Base-by-base conservation (phyloP, 2,329 filamentous ascomycete species). In the Hymenoscyphus salicellus region DNA sequence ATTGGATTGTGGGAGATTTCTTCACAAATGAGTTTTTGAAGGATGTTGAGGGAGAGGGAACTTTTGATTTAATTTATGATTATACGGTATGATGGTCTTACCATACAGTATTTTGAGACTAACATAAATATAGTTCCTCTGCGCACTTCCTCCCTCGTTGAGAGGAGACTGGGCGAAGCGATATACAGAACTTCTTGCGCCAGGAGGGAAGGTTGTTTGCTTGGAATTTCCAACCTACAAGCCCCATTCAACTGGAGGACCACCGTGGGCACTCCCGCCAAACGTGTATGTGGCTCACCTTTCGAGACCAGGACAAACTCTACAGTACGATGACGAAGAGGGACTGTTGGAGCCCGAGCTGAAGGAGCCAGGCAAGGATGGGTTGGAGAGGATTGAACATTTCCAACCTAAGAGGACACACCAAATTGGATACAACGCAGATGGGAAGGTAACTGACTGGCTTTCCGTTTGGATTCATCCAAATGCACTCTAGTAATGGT, bases 201-300 rank as follows among this genome's bases (percentile, higher is more conserved):
- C 79, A 5, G 72, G 74, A 70, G 85, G 85, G 26, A 78, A 81
- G 43, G 78, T 89, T 30, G 74, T 89, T 60, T 88, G 86, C 77
- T 83, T 96, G 66, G 92, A 96, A 75, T 96, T 90, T 75, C 92
- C 92, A 10, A 86, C 89, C 0, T 83, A 85, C 66, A 95, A 93
- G 75, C 82, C 86, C 52, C 83, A 88, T 10, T 80, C 80, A 11
- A 81, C 83, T 10, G 82, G 82, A 10, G 92, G 92, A 0, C 92
- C 92, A 14, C 92, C 92, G 1, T 93, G 86, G 82, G 86, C 87
- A 7, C 78, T 91, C 49, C 84, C 86, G 14, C 83, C 89, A 0
- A 83, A 86, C 66, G 84, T 90, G 32, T 95, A 96, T 76, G 79
- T 87, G 71, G 87, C 86, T 67, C 87, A 94, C 70, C 81, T 96